Percentiles rank a stretch among this genome's conserved stretches.
phyloP scores from a whole-genome alignment of 352 stramenopile species.

The Globisporangium acanthophoron region DNA sequence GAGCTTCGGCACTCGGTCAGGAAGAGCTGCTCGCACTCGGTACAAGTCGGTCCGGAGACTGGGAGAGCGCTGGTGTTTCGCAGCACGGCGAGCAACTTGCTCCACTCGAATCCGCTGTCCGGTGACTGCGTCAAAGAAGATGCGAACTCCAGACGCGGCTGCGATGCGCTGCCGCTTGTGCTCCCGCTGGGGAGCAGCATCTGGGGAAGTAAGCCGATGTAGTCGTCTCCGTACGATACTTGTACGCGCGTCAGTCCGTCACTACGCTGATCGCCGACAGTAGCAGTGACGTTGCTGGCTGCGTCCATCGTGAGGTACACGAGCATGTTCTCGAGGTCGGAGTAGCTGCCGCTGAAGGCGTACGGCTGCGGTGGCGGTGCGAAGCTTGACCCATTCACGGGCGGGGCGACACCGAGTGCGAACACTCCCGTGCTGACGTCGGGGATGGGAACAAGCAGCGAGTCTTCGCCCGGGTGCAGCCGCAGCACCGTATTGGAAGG shows the following conservation, averaged over 20 bases:
- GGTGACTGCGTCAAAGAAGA: background rate
- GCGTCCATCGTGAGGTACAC: conserved; percentile 7
- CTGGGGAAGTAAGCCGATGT: conserved; percentile 3
- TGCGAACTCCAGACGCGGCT: conserved; percentile 3
- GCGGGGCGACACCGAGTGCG: conserved; percentile 1
- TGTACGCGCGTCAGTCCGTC: background rate
- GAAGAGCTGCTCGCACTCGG: conserved; percentile 6
- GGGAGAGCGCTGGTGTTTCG: background rate
- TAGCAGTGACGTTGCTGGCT: conserved; percentile 2
- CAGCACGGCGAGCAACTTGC: background rate
- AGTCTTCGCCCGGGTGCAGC: conserved; percentile 2
- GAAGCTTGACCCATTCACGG: conserved; percentile 1
- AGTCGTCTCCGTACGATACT: conserved; percentile 10
- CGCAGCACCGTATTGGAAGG: background rate
- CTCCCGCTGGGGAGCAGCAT: background rate
- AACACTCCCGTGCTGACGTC: background rate
- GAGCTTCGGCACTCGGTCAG: background rate
- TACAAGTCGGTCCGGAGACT: background rate
- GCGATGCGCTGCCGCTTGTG: background rate
- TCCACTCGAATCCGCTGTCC: conserved; percentile 6
- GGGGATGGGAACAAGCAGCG: background rate
- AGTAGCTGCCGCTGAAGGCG: conserved; percentile 1
- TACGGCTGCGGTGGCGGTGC: background rate
- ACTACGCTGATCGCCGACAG: background rate
- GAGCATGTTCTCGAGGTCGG: conserved; percentile 5